Base-by-base conservation (phyloP, 2,329 filamentous ascomycete species). In the Chalaropsis ovoidea region DNA sequence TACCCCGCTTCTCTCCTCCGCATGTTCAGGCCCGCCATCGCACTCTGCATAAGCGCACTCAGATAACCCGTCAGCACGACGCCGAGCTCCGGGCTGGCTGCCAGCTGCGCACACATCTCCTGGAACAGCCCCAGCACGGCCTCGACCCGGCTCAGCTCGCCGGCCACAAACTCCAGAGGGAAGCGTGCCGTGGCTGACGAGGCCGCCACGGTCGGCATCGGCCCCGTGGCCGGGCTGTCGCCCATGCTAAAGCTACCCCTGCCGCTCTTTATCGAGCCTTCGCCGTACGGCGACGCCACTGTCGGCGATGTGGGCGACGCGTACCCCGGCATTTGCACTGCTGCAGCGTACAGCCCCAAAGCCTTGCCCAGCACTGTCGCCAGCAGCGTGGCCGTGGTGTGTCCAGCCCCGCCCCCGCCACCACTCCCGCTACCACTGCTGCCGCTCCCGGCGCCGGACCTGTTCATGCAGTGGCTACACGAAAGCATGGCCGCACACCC, bases 281-380 rank as follows among this genome's bases (percentile, higher is more conserved):
- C 61, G n/a, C 11, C 61, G 31, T 42, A 62, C 7, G 61, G 41
- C n/a, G 61, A 62, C 1, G 45, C 31, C 11, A 31, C 17, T 8
- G 61, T 3, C 15, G 61, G 61, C 43, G 61, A 62, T 39, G 61
- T 49, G n/a, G 61, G 61, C 13, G 61, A 35, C n/a, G 61, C 11
- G 31, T 61, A 39, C 24, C 27, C 45, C 27, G 27, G 49, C 22
- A 22, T 58, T 15, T 52, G 42, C 24, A 24, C 42, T 41, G 42
- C n/a, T 31, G 41, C 22, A 10, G 42, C 43, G 42, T 65, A 65
- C n/a, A 65, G 15, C 22, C 43, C 54, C 42, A 65, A 11, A 0
- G 80, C 77, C 70, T 80, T 78, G 61, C 76, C 76, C 19, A 82
- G 76, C 22, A 81, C 73, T 0, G 79, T 80, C 0, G 77, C 78